Evolutionary conservation across 1,284 basidiomycete genomes (phyloP), one percentile per base, ranked within the genome.

Genomic region (Ganoderma lingzhi): DNA sequence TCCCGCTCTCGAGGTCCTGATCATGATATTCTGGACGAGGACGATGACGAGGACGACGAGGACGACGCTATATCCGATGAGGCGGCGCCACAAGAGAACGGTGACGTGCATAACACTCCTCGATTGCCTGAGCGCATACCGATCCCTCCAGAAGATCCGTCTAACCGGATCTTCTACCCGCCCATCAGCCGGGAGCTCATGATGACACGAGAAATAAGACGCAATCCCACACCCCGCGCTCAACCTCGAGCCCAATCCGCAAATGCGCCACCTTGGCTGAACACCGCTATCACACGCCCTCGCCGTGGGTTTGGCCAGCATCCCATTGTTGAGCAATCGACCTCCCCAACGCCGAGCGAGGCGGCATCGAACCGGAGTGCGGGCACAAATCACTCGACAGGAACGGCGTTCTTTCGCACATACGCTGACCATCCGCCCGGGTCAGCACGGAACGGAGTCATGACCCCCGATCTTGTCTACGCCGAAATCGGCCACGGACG

Each of bases 401-500:
- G 87, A 3, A 86, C 86, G 4, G 78, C 73, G 0, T 93, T 91
- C 78, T 92, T 90, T 78, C 85, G 88, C 23, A 84, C 85, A 41
- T 90, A 89, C 76, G 83, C 86, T 53, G 87, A 88, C 41, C 41
- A 61, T n/a, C 76, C 80, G 32, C 75, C 80, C 2, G 78, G 80
- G 17, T 78, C 75, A 12, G 79, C 84, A 58, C 84, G 83, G 69
- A 86, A 85, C 72, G 90, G 90, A 44, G 85, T 87, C 19, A 81
- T 89, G 77, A 93, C 92, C 6, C 91, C 92, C 19, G 92, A 93
- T 75, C 82, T 93, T 62, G 85, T 91, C 70, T 93, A 86, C 72
- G 91, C 92, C 2, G 92, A 94, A 76, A 90, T 93, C 68, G 92
- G 92, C 10, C 91, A 93, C 74, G 92, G 91, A 6, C 84, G 90